phyloP scores from a whole-genome alignment of 78 protist species.

The Dictyostelium capitatum region DNA sequence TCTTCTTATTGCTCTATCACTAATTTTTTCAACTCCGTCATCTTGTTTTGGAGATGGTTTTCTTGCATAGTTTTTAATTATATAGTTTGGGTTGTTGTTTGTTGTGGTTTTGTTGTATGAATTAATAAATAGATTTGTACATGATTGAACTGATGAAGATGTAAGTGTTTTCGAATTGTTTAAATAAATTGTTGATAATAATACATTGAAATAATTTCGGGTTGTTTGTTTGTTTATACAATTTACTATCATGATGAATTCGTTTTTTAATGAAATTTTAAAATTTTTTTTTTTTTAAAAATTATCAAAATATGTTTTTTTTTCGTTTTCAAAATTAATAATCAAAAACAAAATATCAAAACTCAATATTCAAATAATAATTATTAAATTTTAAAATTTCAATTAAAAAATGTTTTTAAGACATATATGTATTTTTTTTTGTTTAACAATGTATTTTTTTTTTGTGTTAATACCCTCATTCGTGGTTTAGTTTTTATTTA shows the following conservation, averaged over 20 bases:
- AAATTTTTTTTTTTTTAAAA: too few relatives aligned
- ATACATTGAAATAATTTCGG: not conserved
- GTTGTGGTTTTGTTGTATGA: not conserved
- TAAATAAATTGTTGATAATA: not conserved
- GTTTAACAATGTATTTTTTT: too few relatives aligned
- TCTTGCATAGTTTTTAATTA: not conserved
- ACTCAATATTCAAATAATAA: too few relatives aligned
- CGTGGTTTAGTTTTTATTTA: too few relatives aligned
- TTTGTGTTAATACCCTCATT: too few relatives aligned
- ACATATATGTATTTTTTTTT: too few relatives aligned
- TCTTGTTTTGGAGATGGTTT: not conserved
- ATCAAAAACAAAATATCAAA: too few relatives aligned
- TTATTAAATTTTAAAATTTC: too few relatives aligned
- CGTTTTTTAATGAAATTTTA: too few relatives aligned
- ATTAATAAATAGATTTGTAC: not conserved
- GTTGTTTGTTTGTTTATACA: conserved; percentile 3
- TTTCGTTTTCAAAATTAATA: too few relatives aligned
- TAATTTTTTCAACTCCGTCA: not conserved
- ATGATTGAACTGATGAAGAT: not conserved
- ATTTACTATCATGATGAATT: not conserved
- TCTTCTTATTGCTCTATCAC: conserved; percentile 4
- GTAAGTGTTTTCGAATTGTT: not conserved
- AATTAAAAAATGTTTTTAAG: too few relatives aligned
- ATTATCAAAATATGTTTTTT: too few relatives aligned
- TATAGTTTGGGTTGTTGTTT: not conserved